phyloP scores from a whole-genome alignment of 306 rosid species.

The Trifolium repens region DNA sequence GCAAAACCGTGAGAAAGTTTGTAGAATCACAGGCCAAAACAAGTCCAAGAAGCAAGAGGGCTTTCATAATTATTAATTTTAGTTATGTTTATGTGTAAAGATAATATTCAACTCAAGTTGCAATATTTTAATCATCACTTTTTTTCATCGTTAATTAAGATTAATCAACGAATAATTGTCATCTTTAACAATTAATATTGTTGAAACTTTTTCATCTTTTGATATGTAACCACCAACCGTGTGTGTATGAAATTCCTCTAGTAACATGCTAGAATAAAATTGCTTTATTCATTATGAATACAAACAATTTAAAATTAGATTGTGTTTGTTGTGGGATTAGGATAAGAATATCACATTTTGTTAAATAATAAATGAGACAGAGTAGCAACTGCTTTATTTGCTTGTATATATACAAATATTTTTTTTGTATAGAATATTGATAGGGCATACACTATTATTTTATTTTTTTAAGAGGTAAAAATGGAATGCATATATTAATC shows the following conservation, averaged over 20 bases:
- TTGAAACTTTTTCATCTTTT: slow-evolving; percentile 15
- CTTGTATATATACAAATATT: not conserved
- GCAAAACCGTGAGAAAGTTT: not conserved
- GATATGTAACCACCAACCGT: slow-evolving; percentile 11
- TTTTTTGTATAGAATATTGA: not conserved
- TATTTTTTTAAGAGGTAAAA: too few species aligned
- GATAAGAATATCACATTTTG: slow-evolving; percentile 23
- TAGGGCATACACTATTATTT: not conserved
- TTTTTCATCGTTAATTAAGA: not conserved
- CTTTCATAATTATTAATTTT: not conserved
- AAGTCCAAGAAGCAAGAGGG: not conserved
- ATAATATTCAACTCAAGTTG: slow-evolving; percentile 27
- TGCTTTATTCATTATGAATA: slow-evolving; percentile 9
- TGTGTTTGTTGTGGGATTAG: not conserved
- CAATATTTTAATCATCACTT: slow-evolving; percentile 8
- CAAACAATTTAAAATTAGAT: not conserved
- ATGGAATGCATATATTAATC: too few species aligned
- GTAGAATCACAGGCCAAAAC: slow-evolving; percentile 8
- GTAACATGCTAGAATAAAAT: slow-evolving; percentile 30
- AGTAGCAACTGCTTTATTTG: slow-evolving; percentile 20
- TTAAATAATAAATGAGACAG: slow-evolving; percentile 13
- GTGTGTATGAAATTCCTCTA: slow-evolving; percentile 28
- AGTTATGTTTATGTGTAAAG: slow-evolving; percentile 24
- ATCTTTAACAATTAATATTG: slow-evolving; percentile 18
- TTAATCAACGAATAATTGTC: slow-evolving; percentile 13